Evolutionary conservation across 371 early-diverging fungal genomes (phyloP).

Genomic region (Batkoa obscura): DNA sequence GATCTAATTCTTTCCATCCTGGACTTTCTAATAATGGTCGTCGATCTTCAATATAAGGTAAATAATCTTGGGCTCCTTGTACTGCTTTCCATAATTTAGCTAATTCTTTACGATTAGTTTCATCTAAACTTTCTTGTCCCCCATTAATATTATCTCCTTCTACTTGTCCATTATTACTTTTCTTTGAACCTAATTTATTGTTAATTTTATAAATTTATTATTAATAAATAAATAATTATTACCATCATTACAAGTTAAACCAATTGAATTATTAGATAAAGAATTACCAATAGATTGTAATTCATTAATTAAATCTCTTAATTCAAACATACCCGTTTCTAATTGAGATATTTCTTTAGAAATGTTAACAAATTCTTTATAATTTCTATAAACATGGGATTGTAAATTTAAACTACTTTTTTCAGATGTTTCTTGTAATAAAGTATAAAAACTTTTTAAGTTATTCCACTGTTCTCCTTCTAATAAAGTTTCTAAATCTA

Average conservation of each 20-base stretch:
- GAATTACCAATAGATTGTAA: background rate
- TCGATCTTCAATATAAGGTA: conserved; percentile 1
- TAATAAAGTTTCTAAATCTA: background rate
- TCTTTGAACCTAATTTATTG: background rate
- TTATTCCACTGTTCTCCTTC: background rate
- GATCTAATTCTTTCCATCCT: conserved; percentile 5
- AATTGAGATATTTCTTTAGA: conserved; percentile 4
- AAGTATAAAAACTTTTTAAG: background rate
- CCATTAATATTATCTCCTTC: background rate
- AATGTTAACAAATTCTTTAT: conserved; percentile 4
- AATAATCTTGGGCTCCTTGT: conserved; percentile 1
- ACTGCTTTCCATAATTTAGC: background rate
- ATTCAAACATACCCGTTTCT: conserved; percentile 2
- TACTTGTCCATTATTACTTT: background rate
- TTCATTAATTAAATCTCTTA: background rate
- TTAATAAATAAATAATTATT: too few species aligned
- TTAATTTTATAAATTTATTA: too few species aligned
- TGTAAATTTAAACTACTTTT: background rate
- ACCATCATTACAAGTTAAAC: too few species aligned
- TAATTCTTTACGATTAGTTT: background rate
- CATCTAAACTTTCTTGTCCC: background rate
- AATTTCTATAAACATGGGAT: conserved; percentile 2
- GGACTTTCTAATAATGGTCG: conserved; percentile 2
- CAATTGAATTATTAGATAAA: background rate
- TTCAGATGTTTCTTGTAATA: background rate